These are phyloP conservation scores for Pichia sp. DNA, from an alignment of 1,139 yeast species.

Conservation along the genomic window DNA sequence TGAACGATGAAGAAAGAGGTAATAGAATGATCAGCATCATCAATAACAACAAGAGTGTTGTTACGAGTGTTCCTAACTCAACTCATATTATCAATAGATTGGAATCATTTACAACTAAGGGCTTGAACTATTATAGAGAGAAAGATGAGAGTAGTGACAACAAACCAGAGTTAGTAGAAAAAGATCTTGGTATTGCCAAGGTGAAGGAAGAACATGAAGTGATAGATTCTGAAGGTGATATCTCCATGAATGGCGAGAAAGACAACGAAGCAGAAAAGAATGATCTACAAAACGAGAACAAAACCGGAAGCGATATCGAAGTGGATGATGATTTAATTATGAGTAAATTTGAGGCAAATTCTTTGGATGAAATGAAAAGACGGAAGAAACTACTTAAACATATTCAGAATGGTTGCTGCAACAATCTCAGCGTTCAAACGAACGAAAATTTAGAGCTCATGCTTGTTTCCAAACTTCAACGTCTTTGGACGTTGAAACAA, in stretches of 20 bases:
- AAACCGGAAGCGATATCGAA: neutral
- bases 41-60: conserved; percentile 44
- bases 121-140: conserved; percentile 9
- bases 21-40: conserved; percentile 45
- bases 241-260: conserved; percentile 17
- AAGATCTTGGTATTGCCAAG: neutral
- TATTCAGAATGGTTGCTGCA: conserved; percentile 30
- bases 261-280: neutral
- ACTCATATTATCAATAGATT: conserved; percentile 15
- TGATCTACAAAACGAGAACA: neutral
- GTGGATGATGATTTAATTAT: conserved; percentile 15
- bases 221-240: neutral
- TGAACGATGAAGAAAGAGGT: conserved; percentile 37
- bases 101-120: conserved; percentile 13
- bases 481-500: conserved; percentile 70
- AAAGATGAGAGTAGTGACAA: conserved; percentile 3
- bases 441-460: conserved; percentile 48
- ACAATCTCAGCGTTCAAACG: conserved; percentile 39
- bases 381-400: conserved; percentile 24
- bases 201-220: neutral
- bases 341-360: conserved; percentile 10
- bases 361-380: conserved; percentile 13
- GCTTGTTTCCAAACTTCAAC: conserved; percentile 54
- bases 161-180: neutral
- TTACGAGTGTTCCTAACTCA: conserved; percentile 35